Evolutionary conservation across 805 yeast species (phyloP), one percentile per base, ranked within the genome.

Genomic region (Myxozyma geophila): DNA sequence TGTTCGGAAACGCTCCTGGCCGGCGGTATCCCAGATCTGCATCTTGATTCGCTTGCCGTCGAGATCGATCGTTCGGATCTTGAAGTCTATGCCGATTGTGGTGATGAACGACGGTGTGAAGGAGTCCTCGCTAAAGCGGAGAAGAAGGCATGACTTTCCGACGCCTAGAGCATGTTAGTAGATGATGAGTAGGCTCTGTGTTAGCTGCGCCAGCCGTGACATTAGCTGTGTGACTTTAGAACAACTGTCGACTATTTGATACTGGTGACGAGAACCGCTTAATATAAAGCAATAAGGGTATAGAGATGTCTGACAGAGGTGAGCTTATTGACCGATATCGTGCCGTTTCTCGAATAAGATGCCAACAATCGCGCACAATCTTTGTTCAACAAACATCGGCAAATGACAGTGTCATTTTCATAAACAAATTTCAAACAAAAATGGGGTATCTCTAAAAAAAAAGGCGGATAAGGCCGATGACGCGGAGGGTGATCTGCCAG

Each of bases 11-110:
- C 98, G 83, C 79, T 93, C 99, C 81, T 93, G 99, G 57, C 99
- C 99, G 19, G 99, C 99, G 63, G 99, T 93, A 77, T 93, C 99
- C 99, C 99, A 93, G 50, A 93, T 89, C 77, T 95, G 99, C 75
- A 93, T 83, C 79, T 95, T 95, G 78, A 95, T 89, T 69, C 88
- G 88, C 78, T 90, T 89, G 59, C 97, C 97, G 68, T 93, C 93
- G 69, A 92, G 83, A 72, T 93, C 98, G 70, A 92, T 90, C 36
- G 97, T 92, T 79, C 97, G 88, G 76, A 95, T 93, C 81, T 95
- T 95, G 84, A 95, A 95, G 77, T 95, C 99, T 73, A 95, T 95
- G 60, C 99, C 99, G 73, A 95, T 95, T 54, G 99, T 95, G 64
- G 98, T 92, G 79, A 95, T 95, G 78, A 93, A 95, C 21, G 95